Conservation (phyloP, 345 rosid genomes). For the Noccaea bulbosa region DNA sequence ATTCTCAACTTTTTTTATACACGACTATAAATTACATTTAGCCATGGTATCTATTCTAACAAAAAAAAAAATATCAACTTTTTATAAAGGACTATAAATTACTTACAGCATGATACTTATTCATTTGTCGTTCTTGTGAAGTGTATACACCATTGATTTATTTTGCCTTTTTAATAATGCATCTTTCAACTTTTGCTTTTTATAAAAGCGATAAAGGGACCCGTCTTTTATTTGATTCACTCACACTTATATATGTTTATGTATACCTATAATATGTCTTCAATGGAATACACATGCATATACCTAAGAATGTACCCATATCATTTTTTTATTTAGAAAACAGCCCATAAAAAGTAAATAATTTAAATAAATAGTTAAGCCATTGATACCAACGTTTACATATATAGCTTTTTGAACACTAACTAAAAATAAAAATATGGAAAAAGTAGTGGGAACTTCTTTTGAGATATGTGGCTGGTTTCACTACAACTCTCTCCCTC, state of each 20-base stretch:
- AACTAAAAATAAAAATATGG: not conserved
- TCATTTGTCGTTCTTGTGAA: constrained; percentile 40
- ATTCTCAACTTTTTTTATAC: constrained; percentile 1
- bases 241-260: constrained; percentile 6
- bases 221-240: constrained; percentile 34
- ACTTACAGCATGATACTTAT: constrained; percentile 28
- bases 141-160: constrained; percentile 34
- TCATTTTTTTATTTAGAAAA: constrained; percentile 42
- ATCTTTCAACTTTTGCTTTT: constrained; percentile 39
- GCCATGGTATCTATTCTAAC: not conserved
- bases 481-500: constrained; percentile 36
- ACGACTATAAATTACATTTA: constrained; percentile 2
- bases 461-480: constrained; percentile 62
- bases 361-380: constrained; percentile 32
- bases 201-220: constrained; percentile 36
- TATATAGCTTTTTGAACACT: constrained; percentile 3
- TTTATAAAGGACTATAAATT: constrained; percentile 1
- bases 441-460: constrained; percentile 60
- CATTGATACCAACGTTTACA: constrained; percentile 20
- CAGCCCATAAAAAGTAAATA: constrained; percentile 43
- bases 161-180: constrained; percentile 8
- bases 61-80: not conserved
- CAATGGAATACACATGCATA: constrained; percentile 44
- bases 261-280: constrained; percentile 19
- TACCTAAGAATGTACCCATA: constrained; percentile 40